Base-by-base conservation (phyloP, 257 asterid genomes). In the Penstemon barbatus region DNA sequence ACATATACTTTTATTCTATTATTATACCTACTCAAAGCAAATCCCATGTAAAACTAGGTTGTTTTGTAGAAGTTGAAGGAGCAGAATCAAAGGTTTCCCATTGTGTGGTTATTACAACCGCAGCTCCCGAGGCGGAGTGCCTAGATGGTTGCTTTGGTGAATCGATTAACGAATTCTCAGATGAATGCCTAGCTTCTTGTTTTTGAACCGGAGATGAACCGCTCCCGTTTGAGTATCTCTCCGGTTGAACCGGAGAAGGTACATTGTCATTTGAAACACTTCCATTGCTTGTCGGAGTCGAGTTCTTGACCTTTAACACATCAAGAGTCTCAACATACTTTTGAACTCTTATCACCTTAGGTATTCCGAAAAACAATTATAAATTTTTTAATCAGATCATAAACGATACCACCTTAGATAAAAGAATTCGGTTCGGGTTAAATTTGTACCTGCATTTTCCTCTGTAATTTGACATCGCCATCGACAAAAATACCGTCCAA, bases 81-180 rank as follows among this genome's bases (percentile, higher is more conserved):
- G 80, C 53, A 10, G 96, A 78, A 51, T 92, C 98, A 57, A 92
- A 92, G 1, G 91, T 92, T 75, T 89, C 98, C 98, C 98, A 92
- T 60, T 90, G 89, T 5, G 97, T 92, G 0, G 98, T 92, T 48
- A 92, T 85, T 13, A 92, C 96, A 48, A 86, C 94, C 4, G 87
- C 76, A 0, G 79, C 75, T 8, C 86, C 86, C 0, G 95, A 80
- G 65, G 81, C 60, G 2, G 89, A 79, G 80, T 73, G 82, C 66
- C 86, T 72, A 6, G 86, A 64, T 1, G 88, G 80, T 54, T 74
- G 85, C 66, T 66, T 72, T 3, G 82, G 85, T 4, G 82, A 74
- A 63, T 70, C 76, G 5, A 65, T 68, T 42, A 76, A 66, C 3
- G 85, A 81, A 49, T 72, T 69, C 71, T 77, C 84, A 3, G 60